Evolutionary conservation across 2,329 filamentous ascomycete species (phyloP), one percentile per base, ranked within the genome.

Genomic region (Penicillium italicum): DNA sequence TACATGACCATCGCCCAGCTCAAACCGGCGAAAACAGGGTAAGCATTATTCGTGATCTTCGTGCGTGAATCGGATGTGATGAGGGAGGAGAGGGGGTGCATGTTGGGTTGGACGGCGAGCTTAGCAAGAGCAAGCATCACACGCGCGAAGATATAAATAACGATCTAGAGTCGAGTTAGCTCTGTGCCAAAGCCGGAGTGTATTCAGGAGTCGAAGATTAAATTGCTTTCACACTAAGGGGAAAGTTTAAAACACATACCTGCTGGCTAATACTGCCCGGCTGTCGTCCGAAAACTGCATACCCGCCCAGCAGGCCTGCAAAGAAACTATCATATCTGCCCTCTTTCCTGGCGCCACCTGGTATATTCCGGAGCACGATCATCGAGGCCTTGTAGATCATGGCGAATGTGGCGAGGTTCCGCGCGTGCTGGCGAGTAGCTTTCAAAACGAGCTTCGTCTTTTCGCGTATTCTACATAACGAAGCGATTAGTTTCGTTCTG

Each of bases 1-100:
- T 93, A 91, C 94, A 99, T 99, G 61, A 99, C 91, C 69, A 85
- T 80, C 5, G 88, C 94, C 94, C 94, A 99, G 69, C 88, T 95
- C 62, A 93, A 68, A 65, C 88, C 89, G 40, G 94, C 93, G 76
- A 99, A 99, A 2, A 88, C 87, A 1, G 93, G 91, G 93, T 94
- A 99, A 53, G 90, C 90, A 69, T 93, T 87, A 71, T 85, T 72
- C 66, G 79, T 82, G 66, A 91, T 85, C 53, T 69, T 66, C 18
- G 67, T 62, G 36, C 75, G 74, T 71, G 72, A 72, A 78, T 66
- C 77, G 62, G 59, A 74, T 63, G 72, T 82, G 50, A 76, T 71
- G 10, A 76, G 62, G 24, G 67, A 73, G 45, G 67, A 80, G 18
- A 77, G 63, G 1, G 72, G 69, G 58, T 76, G 69, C 68, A 72